These are phyloP conservation scores for Polytrichum commune DNA, from an alignment of 225 moss, liverwort and hornwort genomes.

Conservation along the genomic window DNA sequence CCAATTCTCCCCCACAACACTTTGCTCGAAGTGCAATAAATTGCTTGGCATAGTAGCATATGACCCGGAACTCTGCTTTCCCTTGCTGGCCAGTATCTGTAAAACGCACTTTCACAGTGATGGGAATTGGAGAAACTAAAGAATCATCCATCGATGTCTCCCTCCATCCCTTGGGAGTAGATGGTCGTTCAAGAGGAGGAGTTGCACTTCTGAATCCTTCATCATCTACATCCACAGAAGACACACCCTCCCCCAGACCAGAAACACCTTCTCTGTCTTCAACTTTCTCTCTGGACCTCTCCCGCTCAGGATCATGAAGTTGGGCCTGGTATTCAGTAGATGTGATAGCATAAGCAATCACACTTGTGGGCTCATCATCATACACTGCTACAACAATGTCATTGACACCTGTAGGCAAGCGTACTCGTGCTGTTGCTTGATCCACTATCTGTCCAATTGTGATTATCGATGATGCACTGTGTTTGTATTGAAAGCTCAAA, in stretches of 20 bases:
- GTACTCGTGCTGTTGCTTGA: constrained; percentile 61
- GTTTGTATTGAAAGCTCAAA: constrained; percentile 28
- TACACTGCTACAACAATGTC: constrained; percentile 41
- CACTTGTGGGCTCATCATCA: constrained; percentile 57
- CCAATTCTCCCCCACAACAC: constrained; percentile 49
- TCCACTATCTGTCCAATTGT: constrained; percentile 41
- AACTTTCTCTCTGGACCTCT: constrained; percentile 14
- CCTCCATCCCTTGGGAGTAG: constrained; percentile 25
- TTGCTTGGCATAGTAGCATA: constrained; percentile 53
- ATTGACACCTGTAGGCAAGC: constrained; percentile 46
- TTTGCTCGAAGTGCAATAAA: constrained; percentile 47
- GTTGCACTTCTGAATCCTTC: constrained; percentile 36
- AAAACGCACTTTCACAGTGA: constrained; percentile 45
- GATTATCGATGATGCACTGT: constrained; percentile 28
- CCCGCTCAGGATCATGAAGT: constrained; percentile 28
- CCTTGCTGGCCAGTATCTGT: constrained; percentile 26
- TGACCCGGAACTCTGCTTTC: constrained; percentile 47
- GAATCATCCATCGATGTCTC: constrained; percentile 24
- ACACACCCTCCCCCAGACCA: constrained; percentile 16
- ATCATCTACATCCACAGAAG: constrained; percentile 16
- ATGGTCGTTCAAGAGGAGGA: constrained; percentile 39
- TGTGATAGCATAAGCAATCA: constrained; percentile 63
- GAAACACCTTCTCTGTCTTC: constrained; percentile 16
- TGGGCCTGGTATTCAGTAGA: constrained; percentile 39
- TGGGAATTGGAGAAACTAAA: constrained; percentile 34